phyloP scores from a whole-genome alignment of 148 eudicot genomes.

The Camellia sinensis region DNA sequence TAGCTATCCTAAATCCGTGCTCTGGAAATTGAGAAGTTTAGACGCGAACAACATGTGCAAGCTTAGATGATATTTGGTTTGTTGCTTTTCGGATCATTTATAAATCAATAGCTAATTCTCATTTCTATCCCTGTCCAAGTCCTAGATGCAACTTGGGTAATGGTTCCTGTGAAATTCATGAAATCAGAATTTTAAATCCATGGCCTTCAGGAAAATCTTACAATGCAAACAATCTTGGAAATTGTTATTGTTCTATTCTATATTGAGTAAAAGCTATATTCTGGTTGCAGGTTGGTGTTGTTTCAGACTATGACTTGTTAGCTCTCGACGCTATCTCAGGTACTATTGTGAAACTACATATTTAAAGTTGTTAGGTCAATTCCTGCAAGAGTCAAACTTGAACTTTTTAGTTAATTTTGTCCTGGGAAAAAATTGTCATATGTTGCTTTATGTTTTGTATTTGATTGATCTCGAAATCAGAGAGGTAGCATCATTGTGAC shows the following conservation, averaged over 20 bases:
- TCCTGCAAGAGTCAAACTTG: too few relatives aligned
- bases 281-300: constrained; percentile 83
- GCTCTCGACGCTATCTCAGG: constrained; percentile 97
- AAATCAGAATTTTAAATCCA: background rate
- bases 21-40: too few relatives aligned
- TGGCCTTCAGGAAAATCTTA: too few relatives aligned
- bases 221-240: too few relatives aligned
- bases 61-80: too few relatives aligned
- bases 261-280: background rate
- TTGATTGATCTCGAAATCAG: background rate
- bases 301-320: constrained; percentile 89
- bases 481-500: too few relatives aligned
- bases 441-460: background rate
- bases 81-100: background rate
- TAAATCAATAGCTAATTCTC: background rate
- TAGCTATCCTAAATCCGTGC: background rate
- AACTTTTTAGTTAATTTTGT: background rate
- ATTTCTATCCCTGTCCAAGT: background rate
- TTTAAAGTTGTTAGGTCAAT: background rate
- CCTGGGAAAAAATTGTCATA: background rate
- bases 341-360: constrained; percentile 16
- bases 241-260: background rate
- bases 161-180: background rate
- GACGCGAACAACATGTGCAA: too few relatives aligned
- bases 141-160: background rate